These are phyloP conservation scores for Shiraia bambusicola DNA, from an alignment of 2,329 filamentous ascomycete species.

Conservation along the genomic window DNA sequence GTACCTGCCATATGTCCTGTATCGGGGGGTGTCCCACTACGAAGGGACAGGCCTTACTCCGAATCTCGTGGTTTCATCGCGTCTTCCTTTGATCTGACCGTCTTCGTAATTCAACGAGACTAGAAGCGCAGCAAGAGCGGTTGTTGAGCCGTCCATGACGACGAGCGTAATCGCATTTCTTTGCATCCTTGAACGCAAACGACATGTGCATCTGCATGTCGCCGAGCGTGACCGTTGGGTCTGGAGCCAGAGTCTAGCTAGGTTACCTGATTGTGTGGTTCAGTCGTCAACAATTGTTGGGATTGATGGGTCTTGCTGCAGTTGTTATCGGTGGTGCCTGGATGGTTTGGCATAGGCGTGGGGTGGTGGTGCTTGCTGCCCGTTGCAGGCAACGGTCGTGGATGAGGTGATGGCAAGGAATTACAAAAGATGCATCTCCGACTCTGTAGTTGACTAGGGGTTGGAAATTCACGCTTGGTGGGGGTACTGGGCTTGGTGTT, in stretches of 20 bases:
- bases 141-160: conserved; percentile 16
- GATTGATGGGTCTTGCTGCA: conserved; percentile 2
- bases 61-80: too few relatives aligned
- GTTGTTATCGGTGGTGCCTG: background rate
- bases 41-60: too few relatives aligned
- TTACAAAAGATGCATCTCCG: conserved; percentile 14
- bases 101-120: too few relatives aligned
- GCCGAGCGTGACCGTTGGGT: conserved; percentile 17
- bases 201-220: conserved; percentile 16
- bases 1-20: too few relatives aligned
- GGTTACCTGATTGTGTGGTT: conserved; percentile 15
- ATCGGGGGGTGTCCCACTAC: too few relatives aligned
- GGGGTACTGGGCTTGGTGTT: too few relatives aligned
- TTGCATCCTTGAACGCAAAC: conserved; percentile 6
- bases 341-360: too few relatives aligned
- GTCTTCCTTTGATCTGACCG: too few relatives aligned
- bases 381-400: too few relatives aligned
- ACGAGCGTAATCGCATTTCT: conserved; percentile 11
- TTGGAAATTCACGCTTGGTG: too few relatives aligned
- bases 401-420: conserved; percentile 10
- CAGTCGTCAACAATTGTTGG: conserved; percentile 14
- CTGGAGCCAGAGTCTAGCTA: conserved; percentile 21
- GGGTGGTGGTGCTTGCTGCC: too few relatives aligned
- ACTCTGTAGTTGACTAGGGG: conserved; percentile 11
- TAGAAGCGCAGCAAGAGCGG: conserved; percentile 7